These are phyloP conservation scores for Penicillium brasilianum DNA, from an alignment of 2,329 filamentous ascomycete genomes.

Conservation along the genomic window DNA sequence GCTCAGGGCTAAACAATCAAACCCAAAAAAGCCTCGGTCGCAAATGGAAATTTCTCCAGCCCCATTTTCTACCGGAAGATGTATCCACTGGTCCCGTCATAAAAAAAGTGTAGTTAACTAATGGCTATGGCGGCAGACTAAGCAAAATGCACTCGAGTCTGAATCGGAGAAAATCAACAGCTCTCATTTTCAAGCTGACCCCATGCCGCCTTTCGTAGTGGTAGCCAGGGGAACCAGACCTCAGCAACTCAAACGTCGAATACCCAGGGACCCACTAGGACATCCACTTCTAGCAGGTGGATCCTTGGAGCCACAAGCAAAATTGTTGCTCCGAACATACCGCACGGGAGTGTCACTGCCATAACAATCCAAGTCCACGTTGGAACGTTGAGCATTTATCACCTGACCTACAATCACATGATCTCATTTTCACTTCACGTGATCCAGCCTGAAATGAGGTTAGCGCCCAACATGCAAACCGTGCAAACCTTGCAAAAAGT, in stretches of 20 bases:
- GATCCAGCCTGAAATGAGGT: neutral
- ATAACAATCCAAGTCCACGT: neutral
- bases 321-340: neutral
- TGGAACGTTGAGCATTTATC: neutral
- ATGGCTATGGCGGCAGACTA: neutral
- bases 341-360: neutral
- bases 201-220: neutral
- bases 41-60: constrained; percentile 5
- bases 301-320: neutral
- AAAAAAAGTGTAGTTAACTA: too few species aligned
- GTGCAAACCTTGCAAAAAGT: constrained; percentile 13
- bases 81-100: constrained; percentile 5
- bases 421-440: constrained; percentile 2
- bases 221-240: constrained; percentile 12
- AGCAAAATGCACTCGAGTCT: neutral
- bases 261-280: neutral
- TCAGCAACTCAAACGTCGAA: neutral
- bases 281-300: neutral
- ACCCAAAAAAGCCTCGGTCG: neutral
- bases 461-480: constrained; percentile 11
- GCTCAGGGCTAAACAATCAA: neutral
- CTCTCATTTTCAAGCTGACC: neutral
- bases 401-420: neutral
- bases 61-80: neutral
- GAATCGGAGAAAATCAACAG: neutral